Evolutionary conservation across 176 grass and related monocot species (phyloP), one percentile per base, ranked within the genome.

Genomic region (Musa itinerans): DNA sequence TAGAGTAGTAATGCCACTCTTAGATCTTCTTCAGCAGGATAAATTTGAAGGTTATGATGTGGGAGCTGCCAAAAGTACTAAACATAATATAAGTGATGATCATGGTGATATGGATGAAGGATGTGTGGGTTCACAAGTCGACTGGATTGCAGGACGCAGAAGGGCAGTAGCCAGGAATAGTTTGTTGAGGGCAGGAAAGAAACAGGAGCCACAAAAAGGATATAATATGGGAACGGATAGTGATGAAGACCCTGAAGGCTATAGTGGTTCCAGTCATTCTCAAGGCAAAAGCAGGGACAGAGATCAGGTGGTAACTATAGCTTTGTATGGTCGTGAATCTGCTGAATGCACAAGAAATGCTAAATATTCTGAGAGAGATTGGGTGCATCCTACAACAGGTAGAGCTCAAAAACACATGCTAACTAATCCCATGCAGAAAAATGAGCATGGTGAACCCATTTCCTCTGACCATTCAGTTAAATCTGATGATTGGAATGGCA

Each of bases 261-360:
- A 76, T 69, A 61, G 63, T 52, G 53, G 54, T 22, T 79, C 78
- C 19, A 61, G 85, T 78, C 74, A 84, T 78, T 82, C 91, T 74
- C 74, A 82, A 73, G 86, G 80, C 1, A 87, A 86, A 67, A 82
- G 76, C 26, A 75, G 71, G 53, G 48, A 54, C 68, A 53, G 70
- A 71, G 85, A 78, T 74, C 90, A 87, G 74, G 74, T 75, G 16
- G 94, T 93, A 71, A 97, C 90, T 69, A 55, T 94, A 59, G 88
- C 90, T 57, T 75, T 81, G 65, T 99, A 85, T 66, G 81, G 76
- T 54, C 74, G 48, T 82, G 85, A 82, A 20, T 88, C 85, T 56
- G 62, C 79, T 74, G 84, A 93, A 8, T 75, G 19, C 3, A 69
- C 23, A 66, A 94, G 75, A 75, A 88, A 77, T 56, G 77, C 87